phyloP scores from a whole-genome alignment of 345 rosid genomes.

The Physaria fendleri region DNA sequence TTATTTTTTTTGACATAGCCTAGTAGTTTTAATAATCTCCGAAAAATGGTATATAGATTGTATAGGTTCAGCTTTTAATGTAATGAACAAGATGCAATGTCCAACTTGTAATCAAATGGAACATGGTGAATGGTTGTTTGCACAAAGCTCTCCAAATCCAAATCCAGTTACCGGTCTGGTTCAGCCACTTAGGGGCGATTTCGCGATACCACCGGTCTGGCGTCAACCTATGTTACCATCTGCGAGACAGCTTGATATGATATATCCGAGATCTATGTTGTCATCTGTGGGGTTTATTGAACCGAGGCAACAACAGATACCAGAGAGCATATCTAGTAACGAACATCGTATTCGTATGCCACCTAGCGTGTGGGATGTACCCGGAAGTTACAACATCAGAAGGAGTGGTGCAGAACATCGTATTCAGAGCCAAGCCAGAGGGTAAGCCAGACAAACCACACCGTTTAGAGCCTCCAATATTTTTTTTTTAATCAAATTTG shows the following conservation, averaged over 20 bases:
- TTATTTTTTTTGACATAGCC: too few species aligned
- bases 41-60: too few species aligned
- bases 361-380: too few species aligned
- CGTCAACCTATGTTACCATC: not conserved
- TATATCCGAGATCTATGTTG: not conserved
- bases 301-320: not conserved
- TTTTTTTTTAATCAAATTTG: too few species aligned
- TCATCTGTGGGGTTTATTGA: not conserved
- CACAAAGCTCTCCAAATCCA: not conserved
- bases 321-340: not conserved
- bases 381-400: too few species aligned
- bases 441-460: too few species aligned
- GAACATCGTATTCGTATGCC: not conserved
- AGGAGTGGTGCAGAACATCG: too few species aligned
- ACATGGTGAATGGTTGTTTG: not conserved
- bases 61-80: not conserved
- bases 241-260: not conserved
- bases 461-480: too few species aligned
- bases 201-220: not conserved
- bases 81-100: not conserved
- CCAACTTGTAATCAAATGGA: not conserved
- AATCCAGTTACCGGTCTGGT: not conserved
- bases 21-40: too few species aligned
- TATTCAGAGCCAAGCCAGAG: too few species aligned
- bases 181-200: not conserved